These are phyloP conservation scores for Teunomyces barrocoloradensis DNA, from an alignment of 805 yeast species.

Conservation along the genomic window DNA sequence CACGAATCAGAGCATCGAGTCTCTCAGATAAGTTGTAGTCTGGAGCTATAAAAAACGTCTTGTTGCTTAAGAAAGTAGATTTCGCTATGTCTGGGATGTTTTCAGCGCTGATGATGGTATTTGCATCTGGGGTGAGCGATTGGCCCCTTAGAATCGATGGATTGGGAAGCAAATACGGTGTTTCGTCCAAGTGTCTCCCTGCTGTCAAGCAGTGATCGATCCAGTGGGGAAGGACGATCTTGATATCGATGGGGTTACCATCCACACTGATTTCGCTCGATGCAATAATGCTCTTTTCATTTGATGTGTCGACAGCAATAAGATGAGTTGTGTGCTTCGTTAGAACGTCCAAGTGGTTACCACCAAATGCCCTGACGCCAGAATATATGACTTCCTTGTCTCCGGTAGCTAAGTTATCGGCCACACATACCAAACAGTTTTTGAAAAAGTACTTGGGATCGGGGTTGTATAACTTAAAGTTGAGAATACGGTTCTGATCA, in stretches of 20 bases:
- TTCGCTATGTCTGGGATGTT: constrained; percentile 11
- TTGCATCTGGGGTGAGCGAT: constrained; percentile 2
- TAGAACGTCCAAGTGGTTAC: constrained; percentile 60
- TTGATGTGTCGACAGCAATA: constrained; percentile 51
- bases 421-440: constrained; percentile 57
- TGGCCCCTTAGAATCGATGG: constrained; percentile 10
- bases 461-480: constrained; percentile 65
- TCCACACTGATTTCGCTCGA: constrained; percentile 26
- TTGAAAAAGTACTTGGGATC: constrained; percentile 65
- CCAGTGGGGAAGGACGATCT: constrained; percentile 78
- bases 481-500: constrained; percentile 38
- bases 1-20: constrained; percentile 36
- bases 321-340: constrained; percentile 79
- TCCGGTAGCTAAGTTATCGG: constrained; percentile 53
- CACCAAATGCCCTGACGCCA: constrained; percentile 75
- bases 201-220: constrained; percentile 63
- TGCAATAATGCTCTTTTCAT: constrained; percentile 60
- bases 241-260: constrained; percentile 36
- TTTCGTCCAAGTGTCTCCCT: constrained; percentile 50
- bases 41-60: constrained; percentile 47
- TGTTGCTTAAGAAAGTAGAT: constrained; percentile 38
- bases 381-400: constrained; percentile 68
- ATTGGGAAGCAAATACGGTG: constrained; percentile 48
- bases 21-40: constrained; percentile 57
- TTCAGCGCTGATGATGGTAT: constrained; percentile 8